Evolutionary conservation across 2,329 filamentous ascomycete species (phyloP), one percentile per base, ranked within the genome.

Genomic region (Exophiala alcalophila): DNA sequence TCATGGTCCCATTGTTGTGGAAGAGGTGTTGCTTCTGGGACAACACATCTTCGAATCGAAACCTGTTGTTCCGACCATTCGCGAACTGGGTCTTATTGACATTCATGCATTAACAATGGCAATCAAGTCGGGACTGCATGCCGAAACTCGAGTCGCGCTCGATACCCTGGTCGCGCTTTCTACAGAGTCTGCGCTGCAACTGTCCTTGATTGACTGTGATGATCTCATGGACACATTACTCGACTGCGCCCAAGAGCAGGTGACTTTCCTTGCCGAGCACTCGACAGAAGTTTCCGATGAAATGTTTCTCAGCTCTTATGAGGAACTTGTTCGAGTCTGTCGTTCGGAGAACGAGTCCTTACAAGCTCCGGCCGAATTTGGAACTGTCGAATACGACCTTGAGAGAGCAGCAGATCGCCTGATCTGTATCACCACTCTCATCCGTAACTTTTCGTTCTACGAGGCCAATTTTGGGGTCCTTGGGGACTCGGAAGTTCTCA

Each of bases 371-470:
- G 78, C 83, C 0, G 74, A 78, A 24, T 84, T 92, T 60, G 91
- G 88, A 2, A 85, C 83, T 2, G 67, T 75, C 10, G 84, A 83
- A 20, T 91, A 95, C 61, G 81, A 91, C 37, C 76, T 96, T 2
- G 87, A 95, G 58, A 81, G 86, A 35, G 86, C 90, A 2, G 89
- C 90, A 3, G 90, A 96, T 56, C 80, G 84, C 46, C 67, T 98
- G 33, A 82, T 97, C 42, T 94, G 89, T 59, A 84, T 97, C 52
- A 94, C 89, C 1, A 94, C 88, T 0, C 90, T 96, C 43, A 68
- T 98, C 32, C 84, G 92, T 46, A 98, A 98, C 56, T 76, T 96
- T 11, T 97, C 92, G 0, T 96, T 95, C 63, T 76, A 76, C 61
- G 84, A 77, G 66, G 79, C 80, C 41, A 97, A 96, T 55, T 87